phyloP scores from a whole-genome alignment of 495 filamentous ascomycete species.

The Immersiella caudata region DNA sequence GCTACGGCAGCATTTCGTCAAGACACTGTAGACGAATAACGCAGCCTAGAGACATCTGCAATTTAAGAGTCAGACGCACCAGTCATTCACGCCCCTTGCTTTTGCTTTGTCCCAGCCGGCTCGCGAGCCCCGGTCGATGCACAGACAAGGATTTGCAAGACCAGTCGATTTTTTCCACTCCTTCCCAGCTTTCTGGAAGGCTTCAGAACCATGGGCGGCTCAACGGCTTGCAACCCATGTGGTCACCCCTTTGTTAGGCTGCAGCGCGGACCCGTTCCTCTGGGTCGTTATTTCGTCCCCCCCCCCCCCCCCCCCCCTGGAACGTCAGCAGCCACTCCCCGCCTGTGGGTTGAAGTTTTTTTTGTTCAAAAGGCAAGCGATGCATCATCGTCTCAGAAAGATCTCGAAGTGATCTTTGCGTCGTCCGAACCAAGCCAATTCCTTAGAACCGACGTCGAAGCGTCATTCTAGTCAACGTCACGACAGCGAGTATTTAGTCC shows the following conservation, averaged over 20 bases:
- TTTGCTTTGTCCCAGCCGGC: conserved; percentile 12
- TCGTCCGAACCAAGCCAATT: neutral
- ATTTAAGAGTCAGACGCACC: neutral
- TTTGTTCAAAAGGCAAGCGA: neutral
- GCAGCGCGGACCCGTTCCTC: neutral
- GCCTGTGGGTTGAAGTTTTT: neutral
- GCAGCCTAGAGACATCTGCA: neutral
- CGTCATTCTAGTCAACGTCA: neutral
- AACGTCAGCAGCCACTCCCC: neutral
- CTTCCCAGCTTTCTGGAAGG: conserved; percentile 5
- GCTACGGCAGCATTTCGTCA: neutral
- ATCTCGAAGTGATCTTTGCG: conserved; percentile 4
- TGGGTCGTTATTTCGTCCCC: conserved; percentile 6
- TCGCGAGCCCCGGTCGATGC: neutral
- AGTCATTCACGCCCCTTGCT: neutral
- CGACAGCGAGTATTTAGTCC: neutral
- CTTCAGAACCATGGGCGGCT: neutral
- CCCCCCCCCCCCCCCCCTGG: too few species aligned
- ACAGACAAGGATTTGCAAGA: neutral
- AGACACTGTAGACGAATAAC: neutral
- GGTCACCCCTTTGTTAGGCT: neutral
- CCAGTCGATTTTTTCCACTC: neutral
- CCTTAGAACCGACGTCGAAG: neutral
- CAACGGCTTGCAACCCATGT: neutral
- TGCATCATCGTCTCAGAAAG: neutral